Base-by-base conservation (phyloP, 2,329 filamentous ascomycete genomes). In the Lasiodiplodia theobromae region DNA sequence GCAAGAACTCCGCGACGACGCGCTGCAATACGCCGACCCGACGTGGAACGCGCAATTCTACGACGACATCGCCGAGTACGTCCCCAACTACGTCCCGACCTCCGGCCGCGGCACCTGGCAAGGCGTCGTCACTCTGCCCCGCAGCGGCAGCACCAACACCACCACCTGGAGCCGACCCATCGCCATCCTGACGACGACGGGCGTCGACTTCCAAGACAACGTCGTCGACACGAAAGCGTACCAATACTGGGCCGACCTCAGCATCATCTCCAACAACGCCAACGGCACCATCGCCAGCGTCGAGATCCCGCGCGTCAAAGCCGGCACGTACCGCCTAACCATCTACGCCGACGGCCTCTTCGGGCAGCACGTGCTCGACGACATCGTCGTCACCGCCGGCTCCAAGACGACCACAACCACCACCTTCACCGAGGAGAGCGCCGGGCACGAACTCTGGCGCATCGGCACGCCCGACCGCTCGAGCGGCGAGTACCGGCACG, bases 321-420 rank as follows among this genome's bases (percentile, higher is more conserved):
- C 83, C 3, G 88, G 87, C 6, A 86, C 80, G 0, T 91, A 90
- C 76, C 82, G 88, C 2, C 77, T 91, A 8, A 91, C 88, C 1
- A 78, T 91, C 37, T 90, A 89, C 71, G 89, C 88, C 0, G 85
- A 87, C 12, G 86, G 85, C 0, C 82, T 90, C 51, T 91, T 91
- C 69, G 88, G 88, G 0, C 82, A 89, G 71, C 89, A 84, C 71
- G 77, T 82, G 1, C 82, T 86, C 69, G 88, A 91, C 68, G 78
- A 82, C 49, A 73, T 86, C 12, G 76, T 78, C 2, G 75, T 89
- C 6, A 74, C 74, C 5, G 78, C 84, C 0, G 82, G 82, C 2
- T 74, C 80, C 34, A 77, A 75, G 5, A 80, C 79, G 4, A 81
- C 76, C 12, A 80, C 78, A 3, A 74, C 77, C 23, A 81, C 81